Percentiles rank a stretch among this genome's conserved stretches.
Evolutionary conservation across 2,329 filamentous ascomycete genomes (phyloP).

Genomic region (Fusarium fracticaudum): DNA sequence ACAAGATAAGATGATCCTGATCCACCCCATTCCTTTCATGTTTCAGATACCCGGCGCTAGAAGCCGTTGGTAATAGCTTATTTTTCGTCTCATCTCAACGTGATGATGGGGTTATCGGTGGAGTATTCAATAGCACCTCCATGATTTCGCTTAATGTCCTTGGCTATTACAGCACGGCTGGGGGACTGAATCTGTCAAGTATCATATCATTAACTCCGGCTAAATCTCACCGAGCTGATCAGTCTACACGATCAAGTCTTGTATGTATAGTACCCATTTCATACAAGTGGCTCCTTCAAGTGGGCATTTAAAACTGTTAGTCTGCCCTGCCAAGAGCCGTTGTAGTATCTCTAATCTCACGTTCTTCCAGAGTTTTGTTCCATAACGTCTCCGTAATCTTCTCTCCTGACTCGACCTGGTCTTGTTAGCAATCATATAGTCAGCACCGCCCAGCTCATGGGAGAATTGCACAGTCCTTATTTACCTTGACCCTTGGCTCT

Average conservation of each 20-base stretch:
- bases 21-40: neutral
- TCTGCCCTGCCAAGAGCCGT: neutral
- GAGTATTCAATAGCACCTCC: neutral
- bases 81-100: neutral
- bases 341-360: neutral
- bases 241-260: no score
- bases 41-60: constrained; percentile 36
- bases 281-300: neutral
- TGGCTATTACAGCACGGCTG: neutral
- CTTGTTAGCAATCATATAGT: neutral
- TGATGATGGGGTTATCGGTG: constrained; percentile 11
- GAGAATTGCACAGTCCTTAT: neutral
- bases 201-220: neutral
- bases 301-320: neutral
- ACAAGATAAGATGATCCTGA: constrained; percentile 7
- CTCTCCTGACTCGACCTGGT: neutral
- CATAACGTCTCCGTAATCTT: constrained; percentile 3
- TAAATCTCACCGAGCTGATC: neutral
- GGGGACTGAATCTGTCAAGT: neutral
- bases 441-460: neutral
- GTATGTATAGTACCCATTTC: no score
- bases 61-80: neutral
- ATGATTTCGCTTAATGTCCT: constrained; percentile 1
- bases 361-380: neutral
- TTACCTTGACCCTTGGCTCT: neutral